These are phyloP conservation scores for Stellera chamaejasme DNA, from an alignment of 345 rosid genomes.

Conservation along the genomic window DNA sequence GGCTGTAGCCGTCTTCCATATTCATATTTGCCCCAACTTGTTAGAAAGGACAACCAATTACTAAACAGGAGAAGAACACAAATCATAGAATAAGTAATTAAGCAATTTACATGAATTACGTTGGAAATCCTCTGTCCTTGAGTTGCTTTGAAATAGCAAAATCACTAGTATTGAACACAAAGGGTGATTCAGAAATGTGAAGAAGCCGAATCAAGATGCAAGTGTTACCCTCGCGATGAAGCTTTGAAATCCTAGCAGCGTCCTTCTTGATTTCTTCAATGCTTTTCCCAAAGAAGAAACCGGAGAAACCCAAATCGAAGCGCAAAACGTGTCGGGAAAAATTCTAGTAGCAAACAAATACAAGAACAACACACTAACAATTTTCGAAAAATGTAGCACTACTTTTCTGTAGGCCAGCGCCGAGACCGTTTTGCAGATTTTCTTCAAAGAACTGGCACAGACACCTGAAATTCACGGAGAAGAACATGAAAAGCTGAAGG, in stretches of 20 bases:
- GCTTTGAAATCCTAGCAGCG: slow-evolving; percentile 25
- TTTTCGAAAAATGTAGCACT: too few relatives aligned
- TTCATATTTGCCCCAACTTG: too few relatives aligned
- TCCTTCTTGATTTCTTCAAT: slow-evolving; percentile 29
- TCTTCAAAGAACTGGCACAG: slow-evolving; percentile 29
- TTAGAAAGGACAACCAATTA: too few relatives aligned
- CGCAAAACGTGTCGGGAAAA: not conserved
- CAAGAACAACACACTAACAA: not conserved
- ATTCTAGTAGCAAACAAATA: not conserved
- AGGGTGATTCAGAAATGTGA: too few relatives aligned
- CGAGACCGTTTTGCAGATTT: slow-evolving; percentile 41
- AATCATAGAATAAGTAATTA: too few relatives aligned
- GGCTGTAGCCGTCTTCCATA: too few relatives aligned
- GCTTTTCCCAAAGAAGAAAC: slow-evolving; percentile 31
- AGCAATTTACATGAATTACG: too few relatives aligned
- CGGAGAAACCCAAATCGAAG: not conserved
- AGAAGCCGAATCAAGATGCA: too few relatives aligned
- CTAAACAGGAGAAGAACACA: too few relatives aligned
- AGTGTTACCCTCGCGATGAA: slow-evolving; percentile 20
- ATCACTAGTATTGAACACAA: too few relatives aligned
- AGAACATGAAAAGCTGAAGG: not conserved
- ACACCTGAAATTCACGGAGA: slow-evolving; percentile 23
- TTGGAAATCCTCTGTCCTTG: too few relatives aligned
- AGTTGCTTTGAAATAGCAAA: too few relatives aligned
- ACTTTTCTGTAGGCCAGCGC: slow-evolving; percentile 44